phyloP scores from a whole-genome alignment of 495 filamentous ascomycete species.

The Aspergillus funiculosus region DNA sequence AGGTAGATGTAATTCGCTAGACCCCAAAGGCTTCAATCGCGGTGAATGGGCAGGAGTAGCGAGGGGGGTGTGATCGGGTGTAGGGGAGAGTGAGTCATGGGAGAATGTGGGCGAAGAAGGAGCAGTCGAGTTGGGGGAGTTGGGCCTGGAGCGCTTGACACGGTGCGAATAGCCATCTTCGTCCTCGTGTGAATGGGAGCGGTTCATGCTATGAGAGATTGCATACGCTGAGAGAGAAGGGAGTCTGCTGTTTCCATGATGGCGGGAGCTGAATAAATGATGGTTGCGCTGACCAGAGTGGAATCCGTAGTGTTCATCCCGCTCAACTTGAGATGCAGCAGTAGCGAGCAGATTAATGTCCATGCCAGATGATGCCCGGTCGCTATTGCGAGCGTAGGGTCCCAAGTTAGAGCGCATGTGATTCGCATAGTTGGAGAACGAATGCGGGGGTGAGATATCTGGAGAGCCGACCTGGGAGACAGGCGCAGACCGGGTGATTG shows the following conservation, averaged over 20 bases:
- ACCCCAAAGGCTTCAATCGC: conserved; percentile 69
- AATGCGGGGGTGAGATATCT: conserved; percentile 92
- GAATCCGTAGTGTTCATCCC: conserved; percentile 56
- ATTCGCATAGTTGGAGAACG: conserved; percentile 69
- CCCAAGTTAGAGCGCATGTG: conserved; percentile 57
- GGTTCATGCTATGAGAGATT: conserved; percentile 74
- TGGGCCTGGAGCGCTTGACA: conserved; percentile 82
- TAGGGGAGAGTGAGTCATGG: conserved; percentile 91
- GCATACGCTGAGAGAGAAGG: conserved; percentile 81
- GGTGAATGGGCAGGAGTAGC: conserved; percentile 95
- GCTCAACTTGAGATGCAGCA: conserved; percentile 82
- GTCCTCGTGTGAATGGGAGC: conserved; percentile 85
- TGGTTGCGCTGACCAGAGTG: conserved; percentile 37
- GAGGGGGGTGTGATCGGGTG: conserved; percentile 92
- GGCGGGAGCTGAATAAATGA: conserved; percentile 52
- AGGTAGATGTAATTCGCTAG: conserved; percentile 69
- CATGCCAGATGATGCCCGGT: conserved; percentile 49
- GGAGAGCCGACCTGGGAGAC: conserved; percentile 84
- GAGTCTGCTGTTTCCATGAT: conserved; percentile 55
- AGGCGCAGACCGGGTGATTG: conserved; percentile 78
- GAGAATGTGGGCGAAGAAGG: conserved; percentile 98
- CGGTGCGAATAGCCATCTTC: conserved; percentile 62
- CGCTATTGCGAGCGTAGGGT: conserved; percentile 55
- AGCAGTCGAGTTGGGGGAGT: conserved; percentile 89
- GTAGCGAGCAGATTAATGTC: conserved; percentile 89